Evolutionary conservation across 139 green algal species (phyloP), one percentile per base, ranked within the genome.

Genomic region (Chlamydomonas schloesseri): DNA sequence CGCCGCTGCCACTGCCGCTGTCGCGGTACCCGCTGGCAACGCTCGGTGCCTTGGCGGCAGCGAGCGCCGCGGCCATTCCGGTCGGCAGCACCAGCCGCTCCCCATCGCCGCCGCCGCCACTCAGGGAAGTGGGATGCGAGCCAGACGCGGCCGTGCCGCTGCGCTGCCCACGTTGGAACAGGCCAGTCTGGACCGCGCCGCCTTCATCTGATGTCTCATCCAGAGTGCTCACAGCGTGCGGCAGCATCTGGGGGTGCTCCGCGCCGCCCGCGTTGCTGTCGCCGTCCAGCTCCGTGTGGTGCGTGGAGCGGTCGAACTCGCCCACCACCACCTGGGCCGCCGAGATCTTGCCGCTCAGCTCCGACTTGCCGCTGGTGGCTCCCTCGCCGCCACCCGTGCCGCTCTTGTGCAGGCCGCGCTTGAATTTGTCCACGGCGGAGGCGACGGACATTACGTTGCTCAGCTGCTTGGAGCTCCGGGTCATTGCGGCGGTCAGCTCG

Each of bases 401-500:
- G 65, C 6, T 37, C n/a, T 29, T n/a, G 34, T 29, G 18, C 17
- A 58, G 71, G n/a, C 60, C 77, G 17, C 29, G 72, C 42, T 75
- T 84, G 42, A 84, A 84, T 29, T 84, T 65, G 3, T 75, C n/a
- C 0, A 84, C 46, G 21, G 78, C 78, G 23, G 42, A 18, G 2
- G 75, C 46, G 11, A 75, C 78, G n/a, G 78, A 76, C 11, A 83
- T 2, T 13, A 65, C 58, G 31, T 15, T n/a, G 42, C 3, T 28
- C 18, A 75, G 9, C 1, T 24, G 11, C 0, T 67, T 67, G 21
- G n/a, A 14, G 15, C 15, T 55, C 15, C 78, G 64, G n/a, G 18
- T 29, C 78, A 84, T 84, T 29, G 78, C 78, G 0, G 78, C 78
- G 42, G 15, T 28, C 29, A 84, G 64, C 64, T 84, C 42, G 6